Base-by-base conservation (phyloP, 139 green algal genomes). In the Chlamydomonas sp. region DNA sequence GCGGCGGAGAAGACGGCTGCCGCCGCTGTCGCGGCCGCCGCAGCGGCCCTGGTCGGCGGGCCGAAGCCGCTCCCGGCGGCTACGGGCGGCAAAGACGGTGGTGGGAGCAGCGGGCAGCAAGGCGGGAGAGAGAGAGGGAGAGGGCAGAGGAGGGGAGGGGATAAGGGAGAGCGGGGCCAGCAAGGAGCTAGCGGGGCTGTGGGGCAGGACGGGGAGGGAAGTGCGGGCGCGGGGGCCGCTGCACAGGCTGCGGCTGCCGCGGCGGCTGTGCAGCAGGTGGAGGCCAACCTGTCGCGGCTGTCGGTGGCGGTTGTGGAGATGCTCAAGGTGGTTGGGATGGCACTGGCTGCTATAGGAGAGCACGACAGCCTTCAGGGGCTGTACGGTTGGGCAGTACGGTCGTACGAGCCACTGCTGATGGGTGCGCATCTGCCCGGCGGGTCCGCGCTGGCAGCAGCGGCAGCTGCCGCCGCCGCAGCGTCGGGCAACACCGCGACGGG, bases 341-440 rank as follows among this genome's bases (percentile, higher is more conserved):
- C 84, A 0, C 18, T 89, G 79, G 59, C 88, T 74, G 88, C 88
- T 1, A 31, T 59, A 18, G 77, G 79, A 0, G 88, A 91, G 58
- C 61, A 67, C 14, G 88, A 91, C 61, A 76, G 62, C 5, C 64
- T 89, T 57, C 66, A 85, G 78, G 89, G 89, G 16, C 80, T 92
- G 61, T 85, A 92, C 14, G 72, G 61, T 1, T 90, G 80, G 85
- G 89, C 77, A 0, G 9, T 49, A 1, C 66, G 64, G 4, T 63
- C 85, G 69, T 88, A 84, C 73, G 71, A 88, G 66, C 73, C 73
- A 1, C 62, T 89, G 85, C 77, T 93, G 72, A 18, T 14, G 49
- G 84, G 75, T 2, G 83, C 71, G 66, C 85, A 68, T 72, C 84
- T 71, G 69, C 88, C 74, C 17, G 88, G 60, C 57, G 68, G 49